Evolutionary conservation across 139 green algal genomes (phyloP), one percentile per base, ranked within the genome.

Genomic region (Coelastrella sp.): DNA sequence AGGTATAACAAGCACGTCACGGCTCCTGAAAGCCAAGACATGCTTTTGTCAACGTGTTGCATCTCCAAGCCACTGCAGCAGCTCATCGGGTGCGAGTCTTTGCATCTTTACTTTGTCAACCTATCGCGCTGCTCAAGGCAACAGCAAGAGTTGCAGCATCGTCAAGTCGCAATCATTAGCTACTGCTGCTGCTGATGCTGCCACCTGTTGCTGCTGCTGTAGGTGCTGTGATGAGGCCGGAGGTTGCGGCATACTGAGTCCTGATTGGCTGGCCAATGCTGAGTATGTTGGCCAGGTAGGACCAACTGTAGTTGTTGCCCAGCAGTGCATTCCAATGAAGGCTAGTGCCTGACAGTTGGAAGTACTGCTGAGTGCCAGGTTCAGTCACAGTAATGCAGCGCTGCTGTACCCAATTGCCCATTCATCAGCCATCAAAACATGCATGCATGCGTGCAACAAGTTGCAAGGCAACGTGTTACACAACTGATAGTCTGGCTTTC

Each of bases 161-260:
- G 61, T 71, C 61, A 71, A 71, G 61, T 13, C 61, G 61, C 3
- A 71, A 71, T 10, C 61, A 71, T 71, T 71, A 19, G 61, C 11
- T 71, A 2, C 11, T 71, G 10, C 61, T 71, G 61, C 11, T 71
- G 10, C 61, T 71, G 61, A 0, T 10, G 10, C 61, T 2, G 61
- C 61, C 11, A 13, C 11, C 11, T 71, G 0, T 71, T 71, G 61
- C 61, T 10, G 7, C 3, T 76, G 68, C 22, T 76, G 68, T 23
- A 80, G 74, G 60, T 94, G 92, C 87, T 94, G 92, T 75, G 92
- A 73, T 14, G 90, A 82, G 4, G 87, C 74, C 7, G 22, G 81
- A 13, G 92, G 92, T 78, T 94, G 92, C 74, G 92, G 92, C n/a
- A 83, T 92, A 2, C 78, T 94, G 22, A 79, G 80, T 19, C 77